Base-by-base conservation (phyloP, 1,284 basidiomycete genomes). In the Cutaneotrichosporon mucoides region DNA sequence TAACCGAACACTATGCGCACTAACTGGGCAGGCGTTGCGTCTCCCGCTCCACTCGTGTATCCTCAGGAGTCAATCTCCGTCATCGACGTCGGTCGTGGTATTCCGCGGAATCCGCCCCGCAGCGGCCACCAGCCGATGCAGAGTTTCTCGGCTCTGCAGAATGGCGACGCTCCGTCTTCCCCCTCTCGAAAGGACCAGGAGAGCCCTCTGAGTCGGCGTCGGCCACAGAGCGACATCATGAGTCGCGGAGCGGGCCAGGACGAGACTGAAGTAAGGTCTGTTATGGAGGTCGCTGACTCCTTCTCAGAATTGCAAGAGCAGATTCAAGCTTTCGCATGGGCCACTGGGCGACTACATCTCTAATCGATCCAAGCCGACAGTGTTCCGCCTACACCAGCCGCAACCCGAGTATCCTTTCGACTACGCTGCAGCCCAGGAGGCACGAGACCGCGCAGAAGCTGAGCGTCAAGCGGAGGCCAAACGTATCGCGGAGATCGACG, bases 101-200 rank as follows among this genome's bases (percentile, higher is more conserved):
- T 48, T 1, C 46, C 46, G 8, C 46, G 46, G 8, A 40, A 4
- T 4, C 8, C 8, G 2, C 38, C 38, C 38, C 38, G 9, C 12
- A 8, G 5, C 0, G 46, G 46, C 34, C 46, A 48, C 46, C 34
- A 48, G 34, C 7, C 33, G 2, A 40, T 52, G 40, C 51, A 73
- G 71, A 73, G 11, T 58, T 75, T 41, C 72, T 48, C 46, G 1
- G 46, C 7, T 6, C 33, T 48, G 10, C 46, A n/a, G 3, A 12
- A 36, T 24, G 10, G 13, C 38, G 38, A 40, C 24, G 4, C 33
- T 3, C 12, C 16, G 16, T 24, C 24, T 24, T 3, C 24, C 2
- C 24, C 24, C 3, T 24, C 24, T 2, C 24, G 2, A 24, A 24
- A 24, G 24, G 24, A 24, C 24, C 33, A 8, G 34, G 24, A 24